These are phyloP conservation scores for Aquilaria yunnanensis DNA, from an alignment of 345 rosid genomes.

Conservation along the genomic window DNA sequence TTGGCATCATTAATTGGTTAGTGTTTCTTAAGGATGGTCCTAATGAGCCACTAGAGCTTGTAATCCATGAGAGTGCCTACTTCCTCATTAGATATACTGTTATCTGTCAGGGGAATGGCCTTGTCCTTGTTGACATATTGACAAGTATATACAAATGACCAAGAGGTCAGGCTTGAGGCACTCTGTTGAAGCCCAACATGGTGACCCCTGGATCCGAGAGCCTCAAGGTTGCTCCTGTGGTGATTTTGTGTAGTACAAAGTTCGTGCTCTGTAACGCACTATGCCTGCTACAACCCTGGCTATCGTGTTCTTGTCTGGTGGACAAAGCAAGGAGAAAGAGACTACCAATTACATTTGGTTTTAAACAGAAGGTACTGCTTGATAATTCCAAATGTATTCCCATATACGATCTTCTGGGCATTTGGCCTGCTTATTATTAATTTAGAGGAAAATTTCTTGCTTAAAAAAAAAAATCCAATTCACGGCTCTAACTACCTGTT, in stretches of 20 bases:
- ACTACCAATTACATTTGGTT: conserved; percentile 32
- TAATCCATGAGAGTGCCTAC: conserved; percentile 82
- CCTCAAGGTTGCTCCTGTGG: conserved; percentile 67
- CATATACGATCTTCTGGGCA: conserved; percentile 89
- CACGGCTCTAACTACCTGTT: too few species aligned
- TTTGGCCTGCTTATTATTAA: not conserved
- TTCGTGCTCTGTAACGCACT: conserved; percentile 73
- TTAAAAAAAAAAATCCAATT: too few species aligned
- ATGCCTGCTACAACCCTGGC: conserved; percentile 91
- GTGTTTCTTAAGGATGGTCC: conserved; percentile 49
- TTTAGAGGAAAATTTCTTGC: too few species aligned
- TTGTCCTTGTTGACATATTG: conserved; percentile 78
- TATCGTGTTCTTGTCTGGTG: conserved; percentile 76
- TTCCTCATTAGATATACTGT: conserved; percentile 79
- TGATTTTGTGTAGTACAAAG: conserved; percentile 62
- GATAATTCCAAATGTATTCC: conserved; percentile 38
- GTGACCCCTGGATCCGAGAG: conserved; percentile 92
- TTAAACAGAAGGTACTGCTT: too few species aligned
- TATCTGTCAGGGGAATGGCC: conserved; percentile 90
- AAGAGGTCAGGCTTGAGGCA: conserved; percentile 83
- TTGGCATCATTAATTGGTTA: too few species aligned
- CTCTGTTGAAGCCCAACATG: conserved; percentile 93
- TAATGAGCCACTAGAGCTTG: conserved; percentile 76
- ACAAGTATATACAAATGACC: conserved; percentile 70
- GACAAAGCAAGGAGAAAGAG: conserved; percentile 93